These are phyloP conservation scores for Pseudocercospora eumusae DNA, from an alignment of 2,329 filamentous ascomycete species.

Conservation along the genomic window DNA sequence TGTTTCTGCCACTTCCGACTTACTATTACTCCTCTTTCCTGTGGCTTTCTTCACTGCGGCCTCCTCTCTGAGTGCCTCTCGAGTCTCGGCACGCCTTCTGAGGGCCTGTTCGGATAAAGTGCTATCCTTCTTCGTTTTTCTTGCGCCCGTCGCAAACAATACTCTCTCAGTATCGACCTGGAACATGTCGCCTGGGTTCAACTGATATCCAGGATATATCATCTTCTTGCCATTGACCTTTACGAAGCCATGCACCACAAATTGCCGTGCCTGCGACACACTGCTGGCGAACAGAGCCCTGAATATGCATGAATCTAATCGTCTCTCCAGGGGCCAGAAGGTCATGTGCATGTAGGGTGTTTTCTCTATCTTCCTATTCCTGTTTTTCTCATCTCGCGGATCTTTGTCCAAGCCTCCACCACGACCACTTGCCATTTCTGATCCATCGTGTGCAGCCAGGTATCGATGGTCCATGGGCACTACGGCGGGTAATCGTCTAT, in stretches of 20 bases:
- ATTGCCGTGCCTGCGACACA: conserved; percentile 87
- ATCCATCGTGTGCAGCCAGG: conserved; percentile 78
- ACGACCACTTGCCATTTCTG: conserved; percentile 77
- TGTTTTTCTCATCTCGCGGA: conserved; percentile 20
- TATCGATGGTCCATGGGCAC: conserved; percentile 81
- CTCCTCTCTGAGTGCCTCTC: conserved; percentile 28
- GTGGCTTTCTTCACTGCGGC: conserved; percentile 24
- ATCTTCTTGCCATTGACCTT: conserved; percentile 98
- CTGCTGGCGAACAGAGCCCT: conserved; percentile 92
- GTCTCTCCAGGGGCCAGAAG: conserved; percentile 85
- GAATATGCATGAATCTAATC: conserved; percentile 93
- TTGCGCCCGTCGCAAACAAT: conserved; percentile 78
- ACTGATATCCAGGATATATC: conserved; percentile 84
- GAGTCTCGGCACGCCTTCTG: conserved; percentile 22
- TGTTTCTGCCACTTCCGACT: conserved; percentile 25
- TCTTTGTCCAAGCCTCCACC: conserved; percentile 66
- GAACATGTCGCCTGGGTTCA: conserved; percentile 98
- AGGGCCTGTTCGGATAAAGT: conserved; percentile 32
- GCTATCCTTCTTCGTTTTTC: conserved; percentile 42
- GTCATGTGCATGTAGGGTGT: conserved; percentile 97
- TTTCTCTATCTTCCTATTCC: conserved; percentile 41
- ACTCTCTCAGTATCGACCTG: conserved; percentile 89
- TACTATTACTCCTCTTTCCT: conserved; percentile 12
- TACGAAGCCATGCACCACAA: conserved; percentile 88
- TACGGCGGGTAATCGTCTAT: conserved; percentile 74